phyloP scores from a whole-genome alignment of 73 alveolate genomes.

The Strombidium stylifer region DNA sequence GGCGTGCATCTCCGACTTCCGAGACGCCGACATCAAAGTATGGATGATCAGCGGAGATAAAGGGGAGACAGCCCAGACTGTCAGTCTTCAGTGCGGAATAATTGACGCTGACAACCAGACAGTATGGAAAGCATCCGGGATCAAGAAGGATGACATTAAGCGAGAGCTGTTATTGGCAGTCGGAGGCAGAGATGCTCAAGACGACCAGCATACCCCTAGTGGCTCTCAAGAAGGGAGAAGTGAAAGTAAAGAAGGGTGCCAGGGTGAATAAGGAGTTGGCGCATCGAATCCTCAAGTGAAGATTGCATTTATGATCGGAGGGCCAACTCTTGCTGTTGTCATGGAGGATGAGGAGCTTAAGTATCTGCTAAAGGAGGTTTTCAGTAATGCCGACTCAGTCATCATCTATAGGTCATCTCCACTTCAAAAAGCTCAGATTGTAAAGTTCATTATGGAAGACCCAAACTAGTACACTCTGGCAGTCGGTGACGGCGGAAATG shows the following conservation, averaged over 20 bases:
- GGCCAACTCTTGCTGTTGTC: not conserved
- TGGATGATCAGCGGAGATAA: conserved; percentile 47
- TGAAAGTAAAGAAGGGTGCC: not conserved
- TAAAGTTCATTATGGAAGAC: conserved; percentile 70
- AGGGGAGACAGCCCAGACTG: conserved; percentile 26
- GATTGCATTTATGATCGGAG: conserved; percentile 18
- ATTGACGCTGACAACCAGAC: no score
- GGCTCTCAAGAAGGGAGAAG: not conserved
- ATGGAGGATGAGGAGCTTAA: not conserved
- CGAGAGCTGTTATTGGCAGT: no score
- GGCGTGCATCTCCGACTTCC: conserved; percentile 6
- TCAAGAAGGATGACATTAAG: no score
- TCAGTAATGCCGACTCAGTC: not conserved
- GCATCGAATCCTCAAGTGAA: not conserved
- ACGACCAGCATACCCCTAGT: not conserved
- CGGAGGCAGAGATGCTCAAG: no score
- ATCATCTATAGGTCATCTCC: conserved; percentile 69
- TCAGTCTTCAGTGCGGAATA: conserved; percentile 27
- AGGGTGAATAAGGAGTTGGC: not conserved
- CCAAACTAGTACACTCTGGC: conserved; percentile 74
- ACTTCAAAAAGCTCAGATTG: conserved; percentile 94
- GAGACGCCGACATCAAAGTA: conserved; percentile 18
- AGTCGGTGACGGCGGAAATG: conserved; percentile 99
- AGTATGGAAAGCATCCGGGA: no score
- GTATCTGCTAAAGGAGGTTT: not conserved